These are phyloP conservation scores for Toxicodendron radicans DNA, from an alignment of 345 rosid genomes.

Conservation along the genomic window DNA sequence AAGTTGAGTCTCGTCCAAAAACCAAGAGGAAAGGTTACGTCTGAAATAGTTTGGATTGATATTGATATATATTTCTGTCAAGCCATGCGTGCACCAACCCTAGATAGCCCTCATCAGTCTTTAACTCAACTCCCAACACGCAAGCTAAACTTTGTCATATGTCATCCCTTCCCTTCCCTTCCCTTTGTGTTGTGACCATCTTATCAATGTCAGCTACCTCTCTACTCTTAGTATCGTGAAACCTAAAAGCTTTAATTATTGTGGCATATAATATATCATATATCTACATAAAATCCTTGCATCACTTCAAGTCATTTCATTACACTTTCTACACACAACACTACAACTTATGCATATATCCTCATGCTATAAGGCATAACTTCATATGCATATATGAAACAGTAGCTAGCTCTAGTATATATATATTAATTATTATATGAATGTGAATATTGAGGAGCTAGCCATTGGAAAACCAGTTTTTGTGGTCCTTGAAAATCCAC, in stretches of 20 bases:
- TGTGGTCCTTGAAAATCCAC: conserved; percentile 39
- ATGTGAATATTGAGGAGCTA: too few relatives aligned
- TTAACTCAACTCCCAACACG: conserved; percentile 35
- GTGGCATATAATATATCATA: neutral
- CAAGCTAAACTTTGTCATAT: conserved; percentile 33
- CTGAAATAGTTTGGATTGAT: conserved; percentile 34
- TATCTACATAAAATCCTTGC: neutral
- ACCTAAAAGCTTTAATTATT: neutral
- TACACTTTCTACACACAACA: neutral
- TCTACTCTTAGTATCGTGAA: neutral
- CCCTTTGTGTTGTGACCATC: conserved; percentile 32
- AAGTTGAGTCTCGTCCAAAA: conserved; percentile 8
- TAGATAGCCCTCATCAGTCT: conserved; percentile 3
- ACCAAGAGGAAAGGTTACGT: conserved; percentile 33
- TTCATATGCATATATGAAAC: too few relatives aligned
- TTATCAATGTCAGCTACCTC: conserved; percentile 40
- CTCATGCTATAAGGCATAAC: too few relatives aligned
- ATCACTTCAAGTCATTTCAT: neutral
- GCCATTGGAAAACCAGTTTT: too few relatives aligned
- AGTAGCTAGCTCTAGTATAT: too few relatives aligned
- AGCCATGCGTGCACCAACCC: conserved; percentile 38
- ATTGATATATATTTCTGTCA: conserved; percentile 20
- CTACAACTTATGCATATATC: too few relatives aligned
- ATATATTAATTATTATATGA: too few relatives aligned
- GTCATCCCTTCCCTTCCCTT: too few relatives aligned